Base-by-base conservation (phyloP, 2,329 filamentous ascomycete genomes). In the Neofusicoccum kwambonambiense region DNA sequence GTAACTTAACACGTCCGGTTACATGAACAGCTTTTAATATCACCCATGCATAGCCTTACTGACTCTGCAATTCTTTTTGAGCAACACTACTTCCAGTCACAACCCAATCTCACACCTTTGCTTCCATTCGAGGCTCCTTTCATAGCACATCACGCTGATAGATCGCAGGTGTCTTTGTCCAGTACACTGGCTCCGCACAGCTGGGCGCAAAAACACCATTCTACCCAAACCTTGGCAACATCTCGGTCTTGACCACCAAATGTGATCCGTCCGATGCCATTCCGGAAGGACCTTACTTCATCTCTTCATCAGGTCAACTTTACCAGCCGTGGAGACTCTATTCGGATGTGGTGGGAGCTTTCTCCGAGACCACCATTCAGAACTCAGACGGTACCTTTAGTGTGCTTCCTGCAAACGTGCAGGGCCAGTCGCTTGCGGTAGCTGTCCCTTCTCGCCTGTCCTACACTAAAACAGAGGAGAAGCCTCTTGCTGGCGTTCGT, bases 401-500 rank as follows among this genome's bases (percentile, higher is more conserved):
- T 4, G 78, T 81, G 0, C 75, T 84, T 8, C 79, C 78, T 15
- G 79, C 80, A n/a, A 75, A 78, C 22, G 69, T 83, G 37, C 58
- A 72, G 1, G 79, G 80, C 5, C 77, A 81, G 64, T 74, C 80
- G 64, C 69, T 81, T 47, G 81, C 77, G 37, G 78, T 82, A 56
- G 81, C 77, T 3, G 87, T 89, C 0, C 86, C 87, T 3, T 89
- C 86, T 6, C 80, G 87, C 9, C 76, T 89, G 0, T 88, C 88
- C 75, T 86, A 79, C 73, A 82, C 79, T 2, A 82, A 79, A 51
- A 85, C 83, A 0, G 69, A 74, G 0, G 77, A 80, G n/a, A 82
- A 85, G 69, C 87, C 86, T 0, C 77, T 90, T 0, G 83, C 85
- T 4, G 87, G 88, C 17, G 81, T 88, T 3, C 81, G 87, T 17